Conservation (phyloP, 2,329 filamentous ascomycete genomes). For the Diaporthe citri region DNA sequence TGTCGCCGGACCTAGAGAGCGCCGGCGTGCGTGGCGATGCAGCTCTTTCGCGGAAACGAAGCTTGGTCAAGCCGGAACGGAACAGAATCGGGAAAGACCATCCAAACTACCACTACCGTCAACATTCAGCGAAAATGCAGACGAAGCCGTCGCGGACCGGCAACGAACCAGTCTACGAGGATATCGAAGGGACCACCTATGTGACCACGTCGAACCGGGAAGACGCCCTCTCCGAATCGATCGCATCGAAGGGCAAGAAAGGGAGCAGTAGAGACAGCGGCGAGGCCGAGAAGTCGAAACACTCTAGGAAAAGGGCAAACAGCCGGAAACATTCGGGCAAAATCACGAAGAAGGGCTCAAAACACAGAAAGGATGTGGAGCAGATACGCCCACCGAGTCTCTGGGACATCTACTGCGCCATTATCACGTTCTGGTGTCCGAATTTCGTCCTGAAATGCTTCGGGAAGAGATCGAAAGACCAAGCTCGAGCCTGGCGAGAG, state of each 20-base stretch:
- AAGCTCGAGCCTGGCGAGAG: slow-evolving; percentile 94
- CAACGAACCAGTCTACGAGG: slow-evolving; percentile 88
- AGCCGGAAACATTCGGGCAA: slow-evolving; percentile 63
- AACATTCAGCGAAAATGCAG: slow-evolving; percentile 94
- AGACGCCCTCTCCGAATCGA: slow-evolving; percentile 60
- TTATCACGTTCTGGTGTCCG: slow-evolving; percentile 95
- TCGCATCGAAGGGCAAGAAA: slow-evolving; percentile 52
- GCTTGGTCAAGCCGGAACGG: slow-evolving; percentile 89
- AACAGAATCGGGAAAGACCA: slow-evolving; percentile 87
- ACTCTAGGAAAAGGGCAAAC: slow-evolving; percentile 52
- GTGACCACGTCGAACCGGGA: slow-evolving; percentile 61
- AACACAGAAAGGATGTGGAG: slow-evolving; percentile 67
- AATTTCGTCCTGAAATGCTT: slow-evolving; percentile 87
- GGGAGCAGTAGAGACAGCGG: slow-evolving; percentile 51
- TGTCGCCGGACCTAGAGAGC: slow-evolving; percentile 59
- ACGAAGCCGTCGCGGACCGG: slow-evolving; percentile 92
- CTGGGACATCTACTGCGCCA: slow-evolving; percentile 95
- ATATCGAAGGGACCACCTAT: slow-evolving; percentile 75
- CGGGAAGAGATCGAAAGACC: slow-evolving; percentile 85
- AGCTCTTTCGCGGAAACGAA: slow-evolving; percentile 76
- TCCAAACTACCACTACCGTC: slow-evolving; percentile 94
- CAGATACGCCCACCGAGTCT: slow-evolving; percentile 83
- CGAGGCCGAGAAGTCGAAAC: slow-evolving; percentile 54
- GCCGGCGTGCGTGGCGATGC: slow-evolving; percentile 48
- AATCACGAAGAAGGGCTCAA: slow-evolving; percentile 68